Evolutionary conservation across 352 stramenopile species (phyloP).

Genomic region (Albugo candida): DNA sequence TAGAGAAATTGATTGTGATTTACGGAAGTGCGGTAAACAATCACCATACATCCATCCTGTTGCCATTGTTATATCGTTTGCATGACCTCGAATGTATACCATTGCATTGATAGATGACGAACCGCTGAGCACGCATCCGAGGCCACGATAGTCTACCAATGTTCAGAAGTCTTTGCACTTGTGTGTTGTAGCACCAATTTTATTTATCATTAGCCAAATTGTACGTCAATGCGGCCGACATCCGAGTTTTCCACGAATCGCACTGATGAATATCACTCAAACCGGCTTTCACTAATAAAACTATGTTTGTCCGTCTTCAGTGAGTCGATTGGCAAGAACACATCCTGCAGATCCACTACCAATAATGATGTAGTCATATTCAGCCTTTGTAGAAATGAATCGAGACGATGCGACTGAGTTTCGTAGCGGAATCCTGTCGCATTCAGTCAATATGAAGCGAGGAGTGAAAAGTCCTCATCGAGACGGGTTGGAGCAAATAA

Average conservation of each 20-base stretch:
- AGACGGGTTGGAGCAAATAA: too few species aligned
- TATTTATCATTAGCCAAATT: constrained; percentile 70
- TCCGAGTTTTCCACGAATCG: constrained; percentile 84
- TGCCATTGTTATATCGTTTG: constrained; percentile 74
- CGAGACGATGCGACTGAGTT: too few species aligned
- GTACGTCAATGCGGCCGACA: constrained; percentile 73
- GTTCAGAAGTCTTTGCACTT: constrained; percentile 68
- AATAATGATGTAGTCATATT: constrained; percentile 87
- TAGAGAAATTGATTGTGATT: constrained; percentile 60
- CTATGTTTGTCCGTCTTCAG: constrained; percentile 53
- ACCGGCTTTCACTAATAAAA: too few species aligned
- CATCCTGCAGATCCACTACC: constrained; percentile 80
- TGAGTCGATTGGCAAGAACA: constrained; percentile 80
- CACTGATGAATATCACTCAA: constrained; percentile 48
- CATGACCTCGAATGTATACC: constrained; percentile 81
- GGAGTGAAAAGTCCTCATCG: too few species aligned
- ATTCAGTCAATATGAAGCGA: too few species aligned
- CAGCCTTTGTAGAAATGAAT: neutral
- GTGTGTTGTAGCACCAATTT: constrained; percentile 78
- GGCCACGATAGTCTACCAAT: constrained; percentile 64
- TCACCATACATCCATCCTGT: constrained; percentile 74
- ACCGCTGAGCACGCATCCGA: constrained; percentile 70
- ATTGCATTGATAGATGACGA: constrained; percentile 82
- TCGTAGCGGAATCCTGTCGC: too few species aligned
- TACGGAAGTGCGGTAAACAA: constrained; percentile 77